phyloP scores from a whole-genome alignment of 768 basidiomycete genomes.

The Russula vinacea region DNA sequence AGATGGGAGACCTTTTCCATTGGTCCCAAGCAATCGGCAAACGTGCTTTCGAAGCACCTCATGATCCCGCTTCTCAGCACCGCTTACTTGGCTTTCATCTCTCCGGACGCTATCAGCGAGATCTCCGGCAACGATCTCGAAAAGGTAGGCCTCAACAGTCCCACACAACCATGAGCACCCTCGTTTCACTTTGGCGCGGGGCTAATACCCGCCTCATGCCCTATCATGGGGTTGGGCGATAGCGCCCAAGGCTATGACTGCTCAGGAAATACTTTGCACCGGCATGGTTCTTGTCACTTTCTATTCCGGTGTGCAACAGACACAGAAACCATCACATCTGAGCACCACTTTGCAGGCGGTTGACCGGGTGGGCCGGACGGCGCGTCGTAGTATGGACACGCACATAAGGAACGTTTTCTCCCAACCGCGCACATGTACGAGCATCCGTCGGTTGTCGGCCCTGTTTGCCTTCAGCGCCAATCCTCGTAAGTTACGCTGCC shows the following conservation, averaged over 20 bases:
- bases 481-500: conserved; percentile 50
- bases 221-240: conserved; percentile 7
- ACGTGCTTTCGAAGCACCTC: conserved; percentile 73
- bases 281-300: conserved; percentile 2
- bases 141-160: conserved; percentile 46
- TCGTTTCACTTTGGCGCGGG: conserved; percentile 26
- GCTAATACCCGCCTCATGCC: conserved; percentile 18
- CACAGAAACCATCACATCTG: neutral
- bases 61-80: conserved; percentile 72
- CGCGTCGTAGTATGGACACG: conserved; percentile 63
- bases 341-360: conserved; percentile 46
- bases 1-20: conserved; percentile 71
- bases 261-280: conserved; percentile 13
- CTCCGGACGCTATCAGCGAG: conserved; percentile 54
- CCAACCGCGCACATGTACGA: conserved; percentile 63
- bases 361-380: conserved; percentile 67
- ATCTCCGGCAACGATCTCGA: conserved; percentile 59
- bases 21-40: conserved; percentile 62
- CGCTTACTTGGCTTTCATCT: conserved; percentile 64
- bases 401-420: conserved; percentile 70
- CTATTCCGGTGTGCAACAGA: conserved; percentile 1
- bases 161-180: conserved; percentile 21
- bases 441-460: conserved; percentile 67
- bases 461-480: conserved; percentile 64
- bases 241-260: conserved; percentile 13